Evolutionary conservation across 139 green algal genomes (phyloP).

Genomic region (Medakamo hakoo): DNA sequence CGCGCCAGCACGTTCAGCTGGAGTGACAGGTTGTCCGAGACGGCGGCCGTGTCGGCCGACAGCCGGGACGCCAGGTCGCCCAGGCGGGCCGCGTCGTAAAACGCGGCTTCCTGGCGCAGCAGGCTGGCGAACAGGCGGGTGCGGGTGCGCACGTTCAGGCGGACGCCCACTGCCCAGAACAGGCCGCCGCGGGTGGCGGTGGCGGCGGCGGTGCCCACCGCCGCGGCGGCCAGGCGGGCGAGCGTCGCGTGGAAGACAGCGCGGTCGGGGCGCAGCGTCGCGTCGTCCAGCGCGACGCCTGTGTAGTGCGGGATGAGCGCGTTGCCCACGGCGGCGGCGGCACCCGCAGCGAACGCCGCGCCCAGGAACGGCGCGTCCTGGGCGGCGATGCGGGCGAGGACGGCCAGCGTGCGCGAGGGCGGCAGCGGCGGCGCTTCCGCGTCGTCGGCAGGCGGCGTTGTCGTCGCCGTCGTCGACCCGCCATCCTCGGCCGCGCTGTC

Average conservation of each 20-base stretch:
- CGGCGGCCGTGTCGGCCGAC: conserved; percentile 51
- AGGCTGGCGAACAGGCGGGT: conserved; percentile 36
- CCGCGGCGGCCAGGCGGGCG: conserved; percentile 36
- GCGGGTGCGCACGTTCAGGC: conserved; percentile 21
- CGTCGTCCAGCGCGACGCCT: conserved; percentile 28
- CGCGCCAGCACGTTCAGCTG: conserved; percentile 70
- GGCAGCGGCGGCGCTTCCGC: not conserved
- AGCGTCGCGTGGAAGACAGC: conserved; percentile 30
- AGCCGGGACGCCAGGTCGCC: conserved; percentile 42
- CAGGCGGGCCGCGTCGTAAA: conserved; percentile 56
- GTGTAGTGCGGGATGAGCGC: conserved; percentile 63
- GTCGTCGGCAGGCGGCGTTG: too few species aligned
- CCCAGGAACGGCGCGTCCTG: conserved; percentile 33
- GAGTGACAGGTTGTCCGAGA: conserved; percentile 51
- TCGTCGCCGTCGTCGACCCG: too few species aligned
- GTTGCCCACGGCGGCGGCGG: conserved; percentile 34
- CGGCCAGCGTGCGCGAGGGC: conserved; percentile 20
- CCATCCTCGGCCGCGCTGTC: too few species aligned
- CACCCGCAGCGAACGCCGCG: conserved; percentile 36
- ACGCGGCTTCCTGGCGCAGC: conserved; percentile 59
- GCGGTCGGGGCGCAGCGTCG: conserved; percentile 44
- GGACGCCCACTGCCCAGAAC: conserved; percentile 33
- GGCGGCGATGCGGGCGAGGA: conserved; percentile 28
- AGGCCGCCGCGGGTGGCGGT: conserved; percentile 50
- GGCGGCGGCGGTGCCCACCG: conserved; percentile 40